Evolutionary conservation across 805 yeast species (phyloP).

Genomic region (Kluyveromyces aestuarii): DNA sequence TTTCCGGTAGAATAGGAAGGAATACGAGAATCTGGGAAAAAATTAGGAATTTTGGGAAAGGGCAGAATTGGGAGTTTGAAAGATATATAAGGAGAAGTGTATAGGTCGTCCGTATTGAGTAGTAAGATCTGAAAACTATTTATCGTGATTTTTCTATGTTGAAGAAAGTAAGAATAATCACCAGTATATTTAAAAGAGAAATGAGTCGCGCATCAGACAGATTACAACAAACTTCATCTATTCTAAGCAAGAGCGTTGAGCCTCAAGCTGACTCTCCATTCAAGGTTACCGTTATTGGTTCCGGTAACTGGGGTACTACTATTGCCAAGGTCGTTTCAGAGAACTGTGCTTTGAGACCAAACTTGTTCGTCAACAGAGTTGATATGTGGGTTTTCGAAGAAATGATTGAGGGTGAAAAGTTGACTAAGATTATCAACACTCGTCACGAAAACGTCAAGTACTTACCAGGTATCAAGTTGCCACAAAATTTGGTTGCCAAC

Average conservation of each 20-base stretch:
- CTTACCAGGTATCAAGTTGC: constrained; percentile 80
- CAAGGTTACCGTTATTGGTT: constrained; percentile 74
- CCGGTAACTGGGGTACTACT: constrained; percentile 98
- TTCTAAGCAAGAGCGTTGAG: constrained; percentile 18
- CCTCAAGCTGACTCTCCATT: constrained; percentile 29
- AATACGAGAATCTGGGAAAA: not conserved
- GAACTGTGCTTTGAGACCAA: constrained; percentile 63
- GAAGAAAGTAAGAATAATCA: not conserved
- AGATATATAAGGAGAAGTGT: not conserved
- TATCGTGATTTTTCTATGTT: no score
- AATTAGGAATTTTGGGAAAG: not conserved
- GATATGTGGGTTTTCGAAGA: constrained; percentile 98
- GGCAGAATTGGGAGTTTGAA: not conserved
- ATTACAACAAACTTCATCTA: constrained; percentile 24
- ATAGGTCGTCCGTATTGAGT: no score
- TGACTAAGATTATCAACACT: constrained; percentile 85
- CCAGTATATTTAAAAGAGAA: not conserved
- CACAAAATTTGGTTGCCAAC: constrained; percentile 78
- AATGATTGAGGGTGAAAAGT: constrained; percentile 59
- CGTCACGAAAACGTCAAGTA: constrained; percentile 92
- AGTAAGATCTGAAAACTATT: no score
- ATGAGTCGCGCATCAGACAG: constrained; percentile 22
- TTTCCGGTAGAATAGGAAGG: not conserved
- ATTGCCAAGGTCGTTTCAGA: constrained; percentile 94
- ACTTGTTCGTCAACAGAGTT: constrained; percentile 62